These are phyloP conservation scores for Bipolaris oryzae DNA, from an alignment of 2,329 filamentous ascomycete genomes.

Conservation along the genomic window DNA sequence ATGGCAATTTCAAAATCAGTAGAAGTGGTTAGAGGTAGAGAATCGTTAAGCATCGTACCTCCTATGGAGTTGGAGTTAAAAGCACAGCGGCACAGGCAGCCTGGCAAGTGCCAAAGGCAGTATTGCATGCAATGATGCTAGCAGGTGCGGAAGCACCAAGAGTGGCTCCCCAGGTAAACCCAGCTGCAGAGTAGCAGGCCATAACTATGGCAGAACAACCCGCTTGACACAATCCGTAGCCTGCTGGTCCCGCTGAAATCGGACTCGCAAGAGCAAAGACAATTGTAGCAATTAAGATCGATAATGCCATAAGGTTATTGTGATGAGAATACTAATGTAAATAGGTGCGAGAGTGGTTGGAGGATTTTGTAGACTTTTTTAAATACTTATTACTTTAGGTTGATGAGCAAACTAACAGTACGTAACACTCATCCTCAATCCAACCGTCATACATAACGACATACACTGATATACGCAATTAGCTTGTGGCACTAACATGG, in stretches of 20 bases:
- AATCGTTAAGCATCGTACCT: background rate
- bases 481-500: background rate
- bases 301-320: too few species aligned
- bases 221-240: constrained; percentile 56
- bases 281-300: too few species aligned
- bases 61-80: constrained; percentile 44
- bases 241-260: constrained; percentile 38
- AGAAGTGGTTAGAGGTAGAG: background rate
- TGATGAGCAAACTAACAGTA: too few species aligned
- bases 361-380: too few species aligned
- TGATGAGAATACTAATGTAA: too few species aligned
- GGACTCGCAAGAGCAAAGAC: background rate
- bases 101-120: constrained; percentile 54
- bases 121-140: constrained; percentile 54
- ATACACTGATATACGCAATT: background rate
- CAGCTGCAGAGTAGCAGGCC: constrained; percentile 56
- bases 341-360: background rate
- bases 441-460: too few species aligned
- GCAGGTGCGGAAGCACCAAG: constrained; percentile 49
- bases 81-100: constrained; percentile 52
- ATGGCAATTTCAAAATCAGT: too few species aligned
- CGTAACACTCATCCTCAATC: too few species aligned
- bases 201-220: constrained; percentile 55
- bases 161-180: constrained; percentile 52
- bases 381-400: too few species aligned